Evolutionary conservation across 148 eudicot genomes (phyloP), one percentile per base, ranked within the genome.

Genomic region (Suaeda aralocaspica): DNA sequence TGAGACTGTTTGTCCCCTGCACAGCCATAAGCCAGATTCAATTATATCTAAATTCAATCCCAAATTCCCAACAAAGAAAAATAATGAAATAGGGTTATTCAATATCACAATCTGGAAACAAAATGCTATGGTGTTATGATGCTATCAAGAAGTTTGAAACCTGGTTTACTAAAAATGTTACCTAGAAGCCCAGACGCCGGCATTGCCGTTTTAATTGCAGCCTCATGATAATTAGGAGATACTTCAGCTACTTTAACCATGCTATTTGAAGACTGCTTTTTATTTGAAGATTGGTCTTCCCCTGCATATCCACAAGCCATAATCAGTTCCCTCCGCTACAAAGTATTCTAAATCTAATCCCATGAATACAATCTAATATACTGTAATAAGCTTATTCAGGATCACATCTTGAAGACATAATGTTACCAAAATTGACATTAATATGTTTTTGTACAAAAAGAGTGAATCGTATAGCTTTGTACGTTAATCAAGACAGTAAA

Each of bases 1-100:
- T 62, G 41, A 58, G 55, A n/a, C 7, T 21, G 55, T 2, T 68
- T 72, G 46, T 65, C 68, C 34, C 62, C 85, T 77, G 83, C 77
- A 71, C 65, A 68, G 30, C 22, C 21, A 52, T 39, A 30, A 64
- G 9, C 71, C 58, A 56, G 9, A 33, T 12, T 41, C 58, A 39
- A 51, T 59, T 22, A 50, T 50, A 2, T 50, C 21, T 50, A 6
- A 50, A 18, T 11, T 46, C 19, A 4, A 50, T 11, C 55, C n/a
- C n/a, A n/a, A n/a, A n/a, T n/a, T n/a, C n/a, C n/a, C 9, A 19
- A 50, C n/a, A 0, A 19, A 19, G 5, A 18, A 4, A 19, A n/a
- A n/a, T n/a, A n/a, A n/a, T n/a, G n/a, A n/a, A n/a, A n/a, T n/a
- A n/a, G n/a, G n/a, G n/a, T n/a, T n/a, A n/a, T n/a, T n/a, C n/a